Percentiles rank a stretch among this genome's conserved stretches.
Conservation (phyloP, 306 rosid genomes). For the Castanopsis chinensis region DNA sequence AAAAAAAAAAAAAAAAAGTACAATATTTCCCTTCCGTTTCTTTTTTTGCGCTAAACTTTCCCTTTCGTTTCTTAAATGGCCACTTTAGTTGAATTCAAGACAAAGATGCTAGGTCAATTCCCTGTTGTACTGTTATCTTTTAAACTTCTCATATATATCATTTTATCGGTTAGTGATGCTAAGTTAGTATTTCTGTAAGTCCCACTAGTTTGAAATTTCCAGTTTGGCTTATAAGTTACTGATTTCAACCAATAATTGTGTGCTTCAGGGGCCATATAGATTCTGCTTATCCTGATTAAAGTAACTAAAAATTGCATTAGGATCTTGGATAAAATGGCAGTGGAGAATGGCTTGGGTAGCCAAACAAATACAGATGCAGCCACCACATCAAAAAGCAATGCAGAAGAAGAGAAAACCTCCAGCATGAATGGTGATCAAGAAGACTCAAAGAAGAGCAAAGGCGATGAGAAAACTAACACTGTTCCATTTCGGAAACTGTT, state of each 20-base stretch:
- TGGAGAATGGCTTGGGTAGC: conserved; percentile 30
- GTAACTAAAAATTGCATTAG: conserved; percentile 1
- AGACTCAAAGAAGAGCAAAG: conserved; percentile 26
- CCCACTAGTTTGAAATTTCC: background rate
- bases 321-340: conserved; percentile 36
- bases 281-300: background rate
- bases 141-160: background rate
- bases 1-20: background rate
- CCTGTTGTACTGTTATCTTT: background rate
- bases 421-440: conserved; percentile 22
- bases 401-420: conserved; percentile 20
- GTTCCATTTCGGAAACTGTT: conserved; percentile 67
- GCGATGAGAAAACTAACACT: conserved; percentile 39
- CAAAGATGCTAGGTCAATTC: background rate
- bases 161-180: background rate
- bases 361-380: conserved; percentile 21
- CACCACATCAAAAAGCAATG: conserved; percentile 28
- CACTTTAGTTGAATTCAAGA: background rate
- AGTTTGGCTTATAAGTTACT: conserved; percentile 12
- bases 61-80: too few relatives aligned
- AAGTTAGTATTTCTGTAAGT: background rate
- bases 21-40: too few relatives aligned
- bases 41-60: too few relatives aligned
- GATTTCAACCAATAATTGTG: background rate
- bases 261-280: conserved; percentile 20